Base-by-base conservation (phyloP, 1,284 basidiomycete species). In the Hypsizygus ulmarius region DNA sequence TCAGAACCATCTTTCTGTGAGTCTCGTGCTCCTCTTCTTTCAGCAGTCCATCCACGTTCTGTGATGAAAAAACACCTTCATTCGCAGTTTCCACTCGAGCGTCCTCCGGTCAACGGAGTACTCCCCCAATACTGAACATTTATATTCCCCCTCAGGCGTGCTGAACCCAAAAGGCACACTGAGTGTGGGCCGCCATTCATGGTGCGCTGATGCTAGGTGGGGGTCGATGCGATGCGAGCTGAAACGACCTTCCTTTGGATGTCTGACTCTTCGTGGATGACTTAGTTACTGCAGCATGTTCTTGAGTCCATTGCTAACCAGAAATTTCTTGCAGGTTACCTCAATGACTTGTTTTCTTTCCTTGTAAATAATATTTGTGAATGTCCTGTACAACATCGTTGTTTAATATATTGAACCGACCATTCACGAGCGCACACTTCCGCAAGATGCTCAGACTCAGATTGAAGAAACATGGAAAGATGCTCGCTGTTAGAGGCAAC, bases 11-110 rank as follows among this genome's bases (percentile, higher is more conserved):
- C 11, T n/a, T 19, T 16, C 14, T 39, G 71, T 70, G 59, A 64
- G 71, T 54, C 33, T 48, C 12, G 18, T 11, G 16, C 15, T 25
- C 14, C 25, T 29, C 12, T 4, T 40, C 16, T 1, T 27, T 16
- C 19, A 11, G 47, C 21, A 49, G 37, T 59, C 28, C 54, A 46
- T 55, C 49, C 53, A 40, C 45, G 46, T 48, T 59, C 63, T 63
- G 67, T 60, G 82, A 85, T 84, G 82, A 84, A 81, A 72, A 58
- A 59, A 59, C 70, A 69, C 77, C 73, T 74, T 74, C 78, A 84
- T 85, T 85, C 82, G 82, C 82, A 85, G 83, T 84, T 82, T 85
- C 79, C 81, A 77, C 82, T 77, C 73, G 73, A 86, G 79, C 62
- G 75, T 72, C 80, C 80, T 82, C 73, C 68, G 25, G 53, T 43